Conservation (phyloP, 2,329 filamentous ascomycete species). For the Neopestalotiopsis clavispora region DNA sequence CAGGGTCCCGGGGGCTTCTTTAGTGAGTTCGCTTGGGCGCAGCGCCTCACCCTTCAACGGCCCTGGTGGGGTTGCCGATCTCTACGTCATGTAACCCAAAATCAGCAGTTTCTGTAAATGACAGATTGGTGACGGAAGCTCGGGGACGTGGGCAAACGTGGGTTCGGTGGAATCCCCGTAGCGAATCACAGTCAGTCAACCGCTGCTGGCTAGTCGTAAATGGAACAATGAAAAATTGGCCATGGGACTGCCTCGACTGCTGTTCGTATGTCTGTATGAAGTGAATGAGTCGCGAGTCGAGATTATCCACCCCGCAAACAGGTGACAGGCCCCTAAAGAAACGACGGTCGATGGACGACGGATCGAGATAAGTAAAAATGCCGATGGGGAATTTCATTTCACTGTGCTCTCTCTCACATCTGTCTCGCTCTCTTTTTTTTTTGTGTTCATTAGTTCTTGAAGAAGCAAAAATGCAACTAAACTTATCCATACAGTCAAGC, state of each 20-base stretch:
- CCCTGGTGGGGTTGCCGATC: conserved; percentile 10
- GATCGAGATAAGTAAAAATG: background rate
- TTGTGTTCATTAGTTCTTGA: background rate
- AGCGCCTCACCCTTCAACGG: background rate
- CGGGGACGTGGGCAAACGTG: background rate
- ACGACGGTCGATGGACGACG: background rate
- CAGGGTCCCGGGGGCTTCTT: conserved; percentile 11
- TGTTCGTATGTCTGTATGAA: no score
- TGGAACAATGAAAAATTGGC: no score
- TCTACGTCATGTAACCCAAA: conserved; percentile 7
- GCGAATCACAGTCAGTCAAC: background rate
- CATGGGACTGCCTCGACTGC: no score
- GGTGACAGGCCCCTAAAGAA: background rate
- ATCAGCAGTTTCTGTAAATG: conserved; percentile 13
- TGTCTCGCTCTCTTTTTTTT: background rate
- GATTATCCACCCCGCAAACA: background rate
- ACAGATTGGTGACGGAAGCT: background rate
- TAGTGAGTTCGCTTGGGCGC: background rate
- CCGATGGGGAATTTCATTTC: no score
- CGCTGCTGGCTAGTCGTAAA: no score
- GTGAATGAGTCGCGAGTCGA: background rate
- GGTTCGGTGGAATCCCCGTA: background rate
- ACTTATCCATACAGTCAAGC: conserved; percentile 17
- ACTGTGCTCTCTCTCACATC: background rate
- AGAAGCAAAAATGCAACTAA: conserved; percentile 10